Conservation (phyloP, 2,329 filamentous ascomycete species). For the Penicillium sp. region DNA sequence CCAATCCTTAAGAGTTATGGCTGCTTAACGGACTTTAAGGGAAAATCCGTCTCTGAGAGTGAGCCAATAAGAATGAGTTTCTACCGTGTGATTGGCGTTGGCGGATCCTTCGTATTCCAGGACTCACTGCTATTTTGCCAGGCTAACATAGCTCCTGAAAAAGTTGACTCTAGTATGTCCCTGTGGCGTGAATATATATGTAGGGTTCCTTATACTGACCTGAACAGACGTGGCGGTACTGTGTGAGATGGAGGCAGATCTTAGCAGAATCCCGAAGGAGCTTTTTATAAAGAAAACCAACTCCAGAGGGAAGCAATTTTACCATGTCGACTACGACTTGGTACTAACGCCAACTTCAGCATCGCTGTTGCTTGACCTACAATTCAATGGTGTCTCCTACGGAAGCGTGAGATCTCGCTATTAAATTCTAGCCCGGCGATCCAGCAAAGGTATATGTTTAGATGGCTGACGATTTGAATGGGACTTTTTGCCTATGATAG, state of each 20-base stretch:
- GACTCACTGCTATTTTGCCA: slow-evolving; percentile 4
- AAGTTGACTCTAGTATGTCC: background rate
- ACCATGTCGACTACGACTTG: slow-evolving; percentile 5
- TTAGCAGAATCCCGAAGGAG: slow-evolving; percentile 16
- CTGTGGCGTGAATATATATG: too few species aligned
- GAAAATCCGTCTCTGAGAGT: slow-evolving; percentile 13
- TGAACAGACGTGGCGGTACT: slow-evolving; percentile 9
- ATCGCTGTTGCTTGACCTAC: slow-evolving; percentile 21
- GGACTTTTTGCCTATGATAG: background rate
- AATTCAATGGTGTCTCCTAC: slow-evolving; percentile 25
- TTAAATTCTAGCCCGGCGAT: background rate
- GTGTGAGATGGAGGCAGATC: slow-evolving; percentile 19
- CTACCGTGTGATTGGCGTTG: accelerated
- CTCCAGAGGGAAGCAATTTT: slow-evolving; percentile 16
- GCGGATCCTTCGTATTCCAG: background rate
- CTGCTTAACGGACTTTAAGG: slow-evolving; percentile 3
- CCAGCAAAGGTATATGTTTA: background rate
- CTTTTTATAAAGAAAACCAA: slow-evolving; percentile 16
- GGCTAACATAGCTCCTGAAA: background rate
- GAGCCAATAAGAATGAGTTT: slow-evolving; percentile 13
- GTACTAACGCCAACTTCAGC: slow-evolving; percentile 21
- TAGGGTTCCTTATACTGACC: background rate
- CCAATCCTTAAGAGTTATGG: background rate
- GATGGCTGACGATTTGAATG: too few species aligned
- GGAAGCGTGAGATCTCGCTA: slow-evolving; percentile 21